These are phyloP conservation scores for Scleroderma citrinum DNA, from an alignment of 768 basidiomycete species.

Conservation along the genomic window DNA sequence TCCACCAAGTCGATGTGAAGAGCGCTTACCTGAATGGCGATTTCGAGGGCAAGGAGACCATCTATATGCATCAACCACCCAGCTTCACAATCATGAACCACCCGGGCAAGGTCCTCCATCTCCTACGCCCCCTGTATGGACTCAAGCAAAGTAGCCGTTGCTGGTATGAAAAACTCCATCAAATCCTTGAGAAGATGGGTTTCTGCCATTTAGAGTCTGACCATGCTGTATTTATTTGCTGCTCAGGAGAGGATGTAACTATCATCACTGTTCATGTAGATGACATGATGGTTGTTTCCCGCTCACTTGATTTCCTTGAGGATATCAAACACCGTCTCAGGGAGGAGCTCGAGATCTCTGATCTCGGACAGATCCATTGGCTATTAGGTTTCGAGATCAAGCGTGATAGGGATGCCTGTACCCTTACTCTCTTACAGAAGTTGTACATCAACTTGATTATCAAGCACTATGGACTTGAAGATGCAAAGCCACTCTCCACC, in stretches of 20 bases:
- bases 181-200: too few species aligned
- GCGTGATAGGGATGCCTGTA: not conserved
- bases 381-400: constrained; percentile 4
- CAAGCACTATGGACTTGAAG: constrained; percentile 19
- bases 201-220: too few species aligned
- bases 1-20: too few species aligned
- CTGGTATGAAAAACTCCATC: too few species aligned
- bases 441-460: constrained; percentile 29
- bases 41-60: constrained; percentile 27
- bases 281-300: too few species aligned
- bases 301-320: constrained; percentile 9
- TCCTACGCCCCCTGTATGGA: not conserved
- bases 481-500: too few species aligned
- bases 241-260: too few species aligned
- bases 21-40: constrained; percentile 38
- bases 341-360: too few species aligned
- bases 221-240: too few species aligned
- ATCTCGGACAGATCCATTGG: too few species aligned
- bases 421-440: not conserved
- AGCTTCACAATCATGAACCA: not conserved
- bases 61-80: constrained; percentile 32
- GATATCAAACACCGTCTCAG: constrained; percentile 8
- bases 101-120: not conserved
- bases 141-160: not conserved
- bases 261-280: not conserved